A percentile compares a stretch with the other conserved stretches of the same genome.
Conservation (phyloP, 208 protist genomes). For the Wallacemonas sp. region DNA sequence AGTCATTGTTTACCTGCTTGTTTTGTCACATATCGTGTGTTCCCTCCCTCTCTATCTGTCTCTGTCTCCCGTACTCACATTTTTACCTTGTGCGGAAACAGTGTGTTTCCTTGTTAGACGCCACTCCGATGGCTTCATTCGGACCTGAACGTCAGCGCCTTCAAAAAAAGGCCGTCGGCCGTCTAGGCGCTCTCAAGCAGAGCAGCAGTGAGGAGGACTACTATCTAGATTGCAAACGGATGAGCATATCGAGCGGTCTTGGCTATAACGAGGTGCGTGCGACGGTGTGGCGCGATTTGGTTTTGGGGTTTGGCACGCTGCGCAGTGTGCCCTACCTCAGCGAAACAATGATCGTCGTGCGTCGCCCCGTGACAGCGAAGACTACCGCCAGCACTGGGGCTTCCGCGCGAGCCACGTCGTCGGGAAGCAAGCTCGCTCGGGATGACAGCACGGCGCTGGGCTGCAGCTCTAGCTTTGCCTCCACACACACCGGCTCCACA, state of each 20-base stretch:
- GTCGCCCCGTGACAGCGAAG: neutral
- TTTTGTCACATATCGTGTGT: neutral
- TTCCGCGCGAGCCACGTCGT: too few species aligned
- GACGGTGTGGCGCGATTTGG: conserved; percentile 53
- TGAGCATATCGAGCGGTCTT: conserved; percentile 39
- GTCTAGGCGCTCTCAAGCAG: conserved; percentile 16
- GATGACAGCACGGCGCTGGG: neutral
- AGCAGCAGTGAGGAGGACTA: conserved; percentile 30
- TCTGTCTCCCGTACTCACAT: conserved; percentile 10
- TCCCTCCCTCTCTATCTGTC: conserved; percentile 8
- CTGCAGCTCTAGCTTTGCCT: neutral
- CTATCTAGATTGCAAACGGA: conserved; percentile 26
- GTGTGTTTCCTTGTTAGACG: too few species aligned
- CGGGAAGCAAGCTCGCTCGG: neutral
- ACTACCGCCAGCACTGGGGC: neutral
- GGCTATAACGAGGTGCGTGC: conserved; percentile 41
- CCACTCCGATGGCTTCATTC: neutral
- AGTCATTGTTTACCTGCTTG: neutral
- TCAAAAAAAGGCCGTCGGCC: conserved; percentile 14
- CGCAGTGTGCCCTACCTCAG: conserved; percentile 37
- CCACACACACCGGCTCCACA: neutral
- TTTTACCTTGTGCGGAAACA: too few species aligned
- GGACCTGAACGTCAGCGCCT: neutral
- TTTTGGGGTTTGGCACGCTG: conserved; percentile 27
- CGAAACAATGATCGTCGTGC: conserved; percentile 31